These are phyloP conservation scores for Aspergillus bertholletiae DNA, from an alignment of 495 filamentous ascomycete genomes.

Conservation along the genomic window DNA sequence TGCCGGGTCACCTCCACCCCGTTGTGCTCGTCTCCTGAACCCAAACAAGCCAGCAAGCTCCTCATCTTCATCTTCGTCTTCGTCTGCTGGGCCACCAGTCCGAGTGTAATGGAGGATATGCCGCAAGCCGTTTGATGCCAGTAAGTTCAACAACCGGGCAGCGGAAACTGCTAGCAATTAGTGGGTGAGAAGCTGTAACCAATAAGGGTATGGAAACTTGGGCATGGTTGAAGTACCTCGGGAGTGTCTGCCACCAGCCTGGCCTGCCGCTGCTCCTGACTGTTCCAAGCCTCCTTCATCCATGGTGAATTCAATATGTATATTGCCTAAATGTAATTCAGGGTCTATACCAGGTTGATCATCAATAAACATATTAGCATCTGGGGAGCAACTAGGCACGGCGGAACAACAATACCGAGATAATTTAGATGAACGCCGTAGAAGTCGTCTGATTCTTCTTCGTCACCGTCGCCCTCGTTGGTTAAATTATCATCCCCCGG, in stretches of 20 bases:
- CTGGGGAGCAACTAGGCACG: too few relatives aligned
- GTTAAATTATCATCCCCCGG: conserved; percentile 34
- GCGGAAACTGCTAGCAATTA: conserved; percentile 23
- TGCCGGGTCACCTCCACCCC: conserved; percentile 45
- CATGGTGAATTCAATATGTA: conserved; percentile 46
- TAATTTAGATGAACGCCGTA: conserved; percentile 15
- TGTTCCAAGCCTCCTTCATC: conserved; percentile 40
- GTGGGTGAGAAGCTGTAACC: neutral
- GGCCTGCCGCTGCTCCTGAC: conserved; percentile 31
- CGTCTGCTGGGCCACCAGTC: conserved; percentile 9
- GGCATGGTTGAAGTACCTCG: conserved; percentile 10
- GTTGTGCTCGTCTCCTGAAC: conserved; percentile 17
- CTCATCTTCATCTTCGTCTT: conserved; percentile 27
- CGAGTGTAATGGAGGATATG: conserved; percentile 34
- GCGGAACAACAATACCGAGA: conserved; percentile 14
- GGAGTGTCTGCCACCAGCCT: conserved; percentile 31
- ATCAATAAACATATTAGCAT: neutral
- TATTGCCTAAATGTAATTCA: conserved; percentile 36
- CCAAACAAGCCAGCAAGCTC: conserved; percentile 20
- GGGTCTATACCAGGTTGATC: conserved; percentile 14
- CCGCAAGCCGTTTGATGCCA: conserved; percentile 34
- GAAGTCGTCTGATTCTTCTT: conserved; percentile 9
- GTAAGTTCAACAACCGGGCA: conserved; percentile 32
- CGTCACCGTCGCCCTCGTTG: conserved; percentile 21
- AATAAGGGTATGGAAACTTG: neutral